Evolutionary conservation across 352 stramenopile species (phyloP), one percentile per base, ranked within the genome.

Genomic region (Globisporangium canariense): DNA sequence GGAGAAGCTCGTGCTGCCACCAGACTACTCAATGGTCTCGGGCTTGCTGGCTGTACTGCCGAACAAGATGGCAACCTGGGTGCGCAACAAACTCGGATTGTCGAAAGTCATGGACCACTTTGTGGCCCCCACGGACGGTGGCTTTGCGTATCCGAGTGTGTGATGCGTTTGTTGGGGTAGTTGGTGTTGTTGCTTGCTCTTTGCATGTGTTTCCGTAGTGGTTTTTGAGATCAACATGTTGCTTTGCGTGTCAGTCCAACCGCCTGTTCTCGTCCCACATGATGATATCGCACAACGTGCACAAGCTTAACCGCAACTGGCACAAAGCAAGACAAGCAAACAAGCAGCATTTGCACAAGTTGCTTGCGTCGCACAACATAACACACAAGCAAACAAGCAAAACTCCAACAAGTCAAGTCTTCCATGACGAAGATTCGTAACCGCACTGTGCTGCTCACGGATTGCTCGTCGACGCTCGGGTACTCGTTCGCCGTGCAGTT

Each of bases 341-440:
- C 11, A 36, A 54, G 22, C 47, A 28, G n/a, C n/a, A 13, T 10
- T 34, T 30, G 28, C 47, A 54, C 14, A 10, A 53, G 28, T 5
- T 34, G 13, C 20, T 36, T 36, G 47, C 14, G 46, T 36, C 28
- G 18, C 47, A 36, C 13, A 9, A n/a, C 22, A 30, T 20, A 51
- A 28, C 45, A 51, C n/a, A 20, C 36, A 25, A 20, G 9, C 8
- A 34, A 22, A 16, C 8, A 18, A 13, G 0, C 43, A 49, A 20
- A 8, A 30, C 4, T n/a, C 45, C 3, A 51, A 6, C n/a, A 28
- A 47, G 13, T 51, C 45, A 14, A 57, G 3, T 20, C 5, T 18
- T 28, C n/a, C 50, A 70, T 70, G 64, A 70, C 64, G 58, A 70
- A 70, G 64, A 41, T 70, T 7, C 64, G 59, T 32, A 62, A 63